These are phyloP conservation scores for Zasmidium cellare DNA, from an alignment of 2,329 filamentous ascomycete genomes.

Conservation along the genomic window DNA sequence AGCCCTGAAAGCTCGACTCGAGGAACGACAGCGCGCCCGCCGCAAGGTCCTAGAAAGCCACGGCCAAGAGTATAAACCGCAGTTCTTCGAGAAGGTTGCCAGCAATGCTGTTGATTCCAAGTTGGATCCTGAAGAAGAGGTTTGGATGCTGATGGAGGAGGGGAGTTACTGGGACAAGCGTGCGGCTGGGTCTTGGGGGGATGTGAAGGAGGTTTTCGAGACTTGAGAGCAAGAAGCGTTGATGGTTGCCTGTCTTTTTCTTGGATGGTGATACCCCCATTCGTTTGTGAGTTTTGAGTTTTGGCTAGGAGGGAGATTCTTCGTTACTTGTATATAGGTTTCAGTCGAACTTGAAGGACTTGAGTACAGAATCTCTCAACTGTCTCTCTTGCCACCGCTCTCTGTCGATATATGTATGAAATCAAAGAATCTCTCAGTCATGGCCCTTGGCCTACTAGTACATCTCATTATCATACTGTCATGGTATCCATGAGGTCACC, in stretches of 20 bases:
- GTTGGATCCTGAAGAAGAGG: conserved; percentile 42
- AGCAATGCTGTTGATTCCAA: conserved; percentile 23
- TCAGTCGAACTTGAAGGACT: too few species aligned
- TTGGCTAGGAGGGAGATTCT: not conserved
- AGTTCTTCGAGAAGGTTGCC: conserved; percentile 77
- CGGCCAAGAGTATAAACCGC: conserved; percentile 70
- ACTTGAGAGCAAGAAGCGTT: conserved; percentile 18
- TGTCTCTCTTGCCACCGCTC: too few species aligned
- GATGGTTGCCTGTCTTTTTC: not conserved
- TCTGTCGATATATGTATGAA: too few species aligned
- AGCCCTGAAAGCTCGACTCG: conserved; percentile 75
- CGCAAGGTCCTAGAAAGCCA: conserved; percentile 73
- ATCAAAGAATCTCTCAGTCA: too few species aligned
- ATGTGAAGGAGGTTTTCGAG: conserved; percentile 57
- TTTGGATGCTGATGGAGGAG: conserved; percentile 68
- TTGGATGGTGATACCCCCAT: conserved; percentile 1
- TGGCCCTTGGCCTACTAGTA: too few species aligned
- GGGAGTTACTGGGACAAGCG: conserved; percentile 95
- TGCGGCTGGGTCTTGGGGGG: conserved; percentile 64
- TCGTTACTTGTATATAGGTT: too few species aligned
- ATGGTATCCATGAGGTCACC: too few species aligned
- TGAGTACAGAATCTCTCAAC: too few species aligned
- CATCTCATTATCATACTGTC: too few species aligned
- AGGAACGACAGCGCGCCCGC: conserved; percentile 79
- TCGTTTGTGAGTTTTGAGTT: not conserved